Evolutionary conservation across 78 protist species (phyloP), one percentile per base, ranked within the genome.

Genomic region (Speleostelium caveatum): DNA sequence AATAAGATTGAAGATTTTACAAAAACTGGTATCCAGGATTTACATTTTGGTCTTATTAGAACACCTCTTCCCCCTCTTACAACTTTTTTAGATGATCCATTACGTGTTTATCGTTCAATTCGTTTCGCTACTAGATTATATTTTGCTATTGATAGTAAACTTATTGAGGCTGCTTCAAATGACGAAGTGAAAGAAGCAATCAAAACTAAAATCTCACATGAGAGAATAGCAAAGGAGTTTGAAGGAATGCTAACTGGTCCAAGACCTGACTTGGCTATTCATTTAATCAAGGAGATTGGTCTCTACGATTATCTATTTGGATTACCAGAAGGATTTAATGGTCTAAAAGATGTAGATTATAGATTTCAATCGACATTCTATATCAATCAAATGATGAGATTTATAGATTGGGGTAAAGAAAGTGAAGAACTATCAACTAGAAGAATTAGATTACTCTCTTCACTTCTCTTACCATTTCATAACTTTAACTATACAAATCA

Each of bases 51-150:
- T 21, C 28, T 96, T 32, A 60, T 97, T 45, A 83, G 98, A 24
- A 97, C 99, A 7, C 99, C 99, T 2, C 75, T 97, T 16, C 90
- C 68, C 2, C 98, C 99, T 26, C n/a, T 35, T 19, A 45, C 71
- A 10, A 98, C 99, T 3, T 95, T 98, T 60, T 21, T 51, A 28
- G 99, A 98, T 41, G 99, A 98, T 76, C 99, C 99, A 12, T 86
- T 98, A 42, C 93, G 99, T 30, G 92, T 96, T 22, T 76, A 98
- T 32, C 78, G 99, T 28, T 89, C 96, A 0, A 69, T 96, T 49
- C 80, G 99, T n/a, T 98, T 96, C 61, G 94, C 98, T n/a, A 42
- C 89, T 12, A 93, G 98, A 32, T 75, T 93, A 24, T 41, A 55
- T 68, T 98, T 95, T 74, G 3, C 22, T 2, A 36, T 97, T 30